Evolutionary conservation across 495 filamentous ascomycete genomes (phyloP).

Genomic region (Halenospora varia): DNA sequence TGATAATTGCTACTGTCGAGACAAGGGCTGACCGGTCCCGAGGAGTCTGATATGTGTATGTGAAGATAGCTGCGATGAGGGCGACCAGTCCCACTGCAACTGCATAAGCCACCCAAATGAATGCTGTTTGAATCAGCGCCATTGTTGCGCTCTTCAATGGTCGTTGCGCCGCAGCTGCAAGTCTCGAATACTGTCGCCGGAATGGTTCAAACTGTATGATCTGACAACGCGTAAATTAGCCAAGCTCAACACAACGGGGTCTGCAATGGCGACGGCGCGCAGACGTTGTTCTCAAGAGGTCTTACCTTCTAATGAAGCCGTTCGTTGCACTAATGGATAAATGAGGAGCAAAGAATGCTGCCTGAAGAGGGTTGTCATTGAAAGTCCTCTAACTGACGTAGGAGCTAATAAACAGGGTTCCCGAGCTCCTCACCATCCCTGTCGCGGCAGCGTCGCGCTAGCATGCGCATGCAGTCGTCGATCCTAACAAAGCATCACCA

Average conservation of each 20-base stretch:
- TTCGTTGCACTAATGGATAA: not conserved
- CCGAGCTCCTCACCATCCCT: not conserved
- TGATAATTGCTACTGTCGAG: constrained; percentile 77
- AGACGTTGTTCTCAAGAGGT: too few species aligned
- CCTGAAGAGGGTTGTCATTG: not conserved
- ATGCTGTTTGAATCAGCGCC: constrained; percentile 67
- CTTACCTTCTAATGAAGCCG: too few species aligned
- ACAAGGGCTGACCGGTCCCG: constrained; percentile 79
- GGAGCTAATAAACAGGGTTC: constrained; percentile 15
- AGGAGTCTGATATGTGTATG: constrained; percentile 81
- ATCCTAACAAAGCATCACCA: constrained; percentile 4
- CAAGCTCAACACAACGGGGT: too few species aligned
- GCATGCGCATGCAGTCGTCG: not conserved
- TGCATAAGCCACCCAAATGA: constrained; percentile 91
- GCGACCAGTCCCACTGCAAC: constrained; percentile 70
- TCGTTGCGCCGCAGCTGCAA: constrained; percentile 5
- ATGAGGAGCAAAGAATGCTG: not conserved
- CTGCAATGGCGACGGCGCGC: too few species aligned
- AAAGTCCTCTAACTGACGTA: constrained; percentile 8
- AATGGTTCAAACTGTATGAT: too few species aligned
- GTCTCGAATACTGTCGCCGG: too few species aligned
- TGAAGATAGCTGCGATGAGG: constrained; percentile 71
- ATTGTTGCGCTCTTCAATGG: constrained; percentile 5
- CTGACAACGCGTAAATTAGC: not conserved
- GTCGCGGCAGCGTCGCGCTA: constrained; percentile 5